phyloP scores from a whole-genome alignment of 805 yeast genomes.

The Cyberlindnera nakhonratchasimensis region DNA sequence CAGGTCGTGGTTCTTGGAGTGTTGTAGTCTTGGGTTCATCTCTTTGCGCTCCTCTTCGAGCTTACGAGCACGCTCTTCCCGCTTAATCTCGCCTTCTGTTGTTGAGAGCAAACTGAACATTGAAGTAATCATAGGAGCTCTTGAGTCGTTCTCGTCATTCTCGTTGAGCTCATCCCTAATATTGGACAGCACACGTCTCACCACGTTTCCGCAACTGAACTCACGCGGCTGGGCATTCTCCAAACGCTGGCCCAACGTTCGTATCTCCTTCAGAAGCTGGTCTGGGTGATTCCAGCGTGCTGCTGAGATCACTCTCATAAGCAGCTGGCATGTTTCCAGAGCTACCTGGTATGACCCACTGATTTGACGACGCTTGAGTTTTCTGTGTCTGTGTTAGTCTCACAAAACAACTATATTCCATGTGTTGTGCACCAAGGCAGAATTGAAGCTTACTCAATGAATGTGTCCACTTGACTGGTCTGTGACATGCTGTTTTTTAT shows the following conservation, averaged over 20 bases:
- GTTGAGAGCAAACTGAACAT: slow-evolving; percentile 85
- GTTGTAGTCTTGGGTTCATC: slow-evolving; percentile 24
- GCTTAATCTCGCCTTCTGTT: slow-evolving; percentile 18
- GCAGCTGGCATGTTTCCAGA: slow-evolving; percentile 77
- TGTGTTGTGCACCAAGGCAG: neutral
- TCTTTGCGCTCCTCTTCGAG: slow-evolving; percentile 22
- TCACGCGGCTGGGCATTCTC: slow-evolving; percentile 86
- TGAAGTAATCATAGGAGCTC: slow-evolving; percentile 62
- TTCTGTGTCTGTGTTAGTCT: slow-evolving; percentile 23
- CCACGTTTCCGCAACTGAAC: slow-evolving; percentile 84
- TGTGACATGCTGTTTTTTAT: slow-evolving; percentile 8
- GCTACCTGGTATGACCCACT: slow-evolving; percentile 81
- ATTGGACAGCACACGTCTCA: slow-evolving; percentile 81
- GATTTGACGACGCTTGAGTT: slow-evolving; percentile 80
- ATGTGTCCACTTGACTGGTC: slow-evolving; percentile 37
- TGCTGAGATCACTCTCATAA: slow-evolving; percentile 84
- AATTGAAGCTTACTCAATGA: slow-evolving; percentile 34
- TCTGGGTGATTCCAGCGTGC: slow-evolving; percentile 82
- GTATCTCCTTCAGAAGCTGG: slow-evolving; percentile 67
- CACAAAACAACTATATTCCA: too few relatives aligned
- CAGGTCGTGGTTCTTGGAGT: slow-evolving; percentile 48
- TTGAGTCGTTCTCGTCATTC: slow-evolving; percentile 30
- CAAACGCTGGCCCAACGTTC: slow-evolving; percentile 67
- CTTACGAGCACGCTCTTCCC: slow-evolving; percentile 23
- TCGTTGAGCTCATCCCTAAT: slow-evolving; percentile 82